Conservation (phyloP, 2,329 filamentous ascomycete genomes). For the Aspergillus sergii region DNA sequence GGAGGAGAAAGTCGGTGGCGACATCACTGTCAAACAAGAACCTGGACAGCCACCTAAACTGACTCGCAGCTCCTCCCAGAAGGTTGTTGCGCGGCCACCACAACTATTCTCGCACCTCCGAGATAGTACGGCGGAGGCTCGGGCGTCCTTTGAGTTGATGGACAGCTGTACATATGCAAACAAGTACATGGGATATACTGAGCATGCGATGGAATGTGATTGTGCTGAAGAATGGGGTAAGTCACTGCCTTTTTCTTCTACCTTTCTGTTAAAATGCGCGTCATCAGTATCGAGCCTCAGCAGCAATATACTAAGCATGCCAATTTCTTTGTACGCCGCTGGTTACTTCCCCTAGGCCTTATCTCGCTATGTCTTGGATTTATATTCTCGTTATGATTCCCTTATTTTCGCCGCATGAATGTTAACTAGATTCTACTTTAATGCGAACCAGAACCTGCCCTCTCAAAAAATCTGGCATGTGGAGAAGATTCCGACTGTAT, state of each 20-base stretch:
- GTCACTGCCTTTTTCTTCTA: conserved; percentile 43
- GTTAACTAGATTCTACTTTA: background rate
- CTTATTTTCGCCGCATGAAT: background rate
- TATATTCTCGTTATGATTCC: no score
- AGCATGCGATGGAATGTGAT: conserved; percentile 93
- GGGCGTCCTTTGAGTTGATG: conserved; percentile 76
- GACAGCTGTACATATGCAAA: conserved; percentile 86
- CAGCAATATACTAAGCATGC: background rate
- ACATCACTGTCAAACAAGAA: conserved; percentile 43
- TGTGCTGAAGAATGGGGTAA: conserved; percentile 94
- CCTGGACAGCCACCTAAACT: conserved; percentile 70
- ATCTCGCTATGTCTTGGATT: background rate
- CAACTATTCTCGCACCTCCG: conserved; percentile 73
- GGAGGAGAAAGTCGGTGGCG: conserved; percentile 28
- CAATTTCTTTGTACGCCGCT: background rate
- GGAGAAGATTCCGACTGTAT: conserved; percentile 98
- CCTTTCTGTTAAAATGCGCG: background rate
- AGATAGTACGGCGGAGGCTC: conserved; percentile 77
- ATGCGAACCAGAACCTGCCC: conserved; percentile 48
- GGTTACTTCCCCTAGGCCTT: background rate
- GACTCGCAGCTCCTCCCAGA: conserved; percentile 73
- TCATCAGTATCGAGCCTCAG: background rate
- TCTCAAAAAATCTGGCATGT: conserved; percentile 74
- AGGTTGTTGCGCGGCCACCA: conserved; percentile 63
- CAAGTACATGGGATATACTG: conserved; percentile 86